Percentiles rank a stretch among this genome's conserved stretches.
phyloP scores from a whole-genome alignment of 169 alveolate species.

The Amoebophrya sp. region DNA sequence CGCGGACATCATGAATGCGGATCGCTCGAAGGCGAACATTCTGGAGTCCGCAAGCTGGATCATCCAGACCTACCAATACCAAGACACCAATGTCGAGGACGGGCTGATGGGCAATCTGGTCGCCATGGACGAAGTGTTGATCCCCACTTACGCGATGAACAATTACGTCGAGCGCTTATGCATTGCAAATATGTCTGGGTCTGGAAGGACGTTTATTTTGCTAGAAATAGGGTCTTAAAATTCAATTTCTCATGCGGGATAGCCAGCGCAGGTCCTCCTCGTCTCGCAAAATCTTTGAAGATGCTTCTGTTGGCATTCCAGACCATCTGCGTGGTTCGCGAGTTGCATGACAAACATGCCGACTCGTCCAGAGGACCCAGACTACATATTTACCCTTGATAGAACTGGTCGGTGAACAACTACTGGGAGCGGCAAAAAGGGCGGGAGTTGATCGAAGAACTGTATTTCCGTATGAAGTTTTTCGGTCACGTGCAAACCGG shows the following conservation, averaged over 20 bases:
- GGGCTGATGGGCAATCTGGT: neutral
- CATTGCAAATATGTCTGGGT: too few species aligned
- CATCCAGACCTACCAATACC: neutral
- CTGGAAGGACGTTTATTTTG: too few species aligned
- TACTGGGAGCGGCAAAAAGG: neutral
- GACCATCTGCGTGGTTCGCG: too few species aligned
- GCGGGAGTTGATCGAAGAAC: neutral
- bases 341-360: too few species aligned
- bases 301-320: too few species aligned
- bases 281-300: too few species aligned
- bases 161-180: neutral
- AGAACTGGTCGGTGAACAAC: neutral
- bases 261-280: too few species aligned
- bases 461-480: neutral
- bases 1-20: neutral
- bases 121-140: constrained; percentile 2
- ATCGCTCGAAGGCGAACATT: neutral
- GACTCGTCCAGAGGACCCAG: too few species aligned
- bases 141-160: constrained; percentile 3
- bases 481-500: neutral
- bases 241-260: too few species aligned
- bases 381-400: too few species aligned
- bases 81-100: neutral
- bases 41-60: neutral
- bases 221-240: too few species aligned